Evolutionary conservation across 345 rosid species (phyloP).

Genomic region (Cardamine occulta): DNA sequence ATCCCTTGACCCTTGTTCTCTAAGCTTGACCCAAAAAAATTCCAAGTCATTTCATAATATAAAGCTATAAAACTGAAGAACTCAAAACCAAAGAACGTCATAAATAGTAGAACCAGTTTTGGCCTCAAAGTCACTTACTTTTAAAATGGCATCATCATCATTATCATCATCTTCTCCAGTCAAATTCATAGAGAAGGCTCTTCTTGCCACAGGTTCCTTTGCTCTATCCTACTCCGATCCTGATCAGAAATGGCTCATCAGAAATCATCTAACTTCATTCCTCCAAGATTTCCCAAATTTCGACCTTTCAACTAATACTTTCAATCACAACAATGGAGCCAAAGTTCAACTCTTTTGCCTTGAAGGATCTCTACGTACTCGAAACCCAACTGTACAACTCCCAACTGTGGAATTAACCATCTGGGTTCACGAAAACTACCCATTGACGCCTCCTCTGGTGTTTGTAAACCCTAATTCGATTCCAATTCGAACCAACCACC

Average conservation of each 20-base stretch:
- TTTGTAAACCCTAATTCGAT: slow-evolving; percentile 38
- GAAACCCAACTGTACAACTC: slow-evolving; percentile 29
- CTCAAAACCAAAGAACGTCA: slow-evolving; percentile 27
- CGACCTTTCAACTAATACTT: slow-evolving; percentile 47
- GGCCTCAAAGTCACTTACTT: slow-evolving; percentile 28
- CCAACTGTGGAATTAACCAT: slow-evolving; percentile 55
- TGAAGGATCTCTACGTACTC: slow-evolving; percentile 49
- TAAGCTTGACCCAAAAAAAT: slow-evolving; percentile 36
- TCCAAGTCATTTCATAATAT: slow-evolving; percentile 32
- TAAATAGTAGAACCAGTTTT: slow-evolving; percentile 24
- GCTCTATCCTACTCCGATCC: slow-evolving; percentile 68
- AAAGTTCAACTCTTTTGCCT: slow-evolving; percentile 56
- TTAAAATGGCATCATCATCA: slow-evolving; percentile 28
- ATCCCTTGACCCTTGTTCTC: slow-evolving; percentile 39
- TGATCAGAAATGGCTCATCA: slow-evolving; percentile 62
- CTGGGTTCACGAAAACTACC: slow-evolving; percentile 76
- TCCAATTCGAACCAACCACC: slow-evolving; percentile 54
- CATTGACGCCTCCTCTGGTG: slow-evolving; percentile 59
- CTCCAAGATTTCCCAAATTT: slow-evolving; percentile 57
- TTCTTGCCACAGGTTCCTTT: slow-evolving; percentile 45
- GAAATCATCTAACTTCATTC: slow-evolving; percentile 62
- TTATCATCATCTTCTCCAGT: slow-evolving; percentile 42
- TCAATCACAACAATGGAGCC: slow-evolving; percentile 68
- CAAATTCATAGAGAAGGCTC: slow-evolving; percentile 68
- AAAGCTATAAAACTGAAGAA: slow-evolving; percentile 25